A percentile compares a stretch with the other conserved stretches of the same genome.
phyloP scores from a whole-genome alignment of 108 stramenopile species.

The Skeletonema tropicum region DNA sequence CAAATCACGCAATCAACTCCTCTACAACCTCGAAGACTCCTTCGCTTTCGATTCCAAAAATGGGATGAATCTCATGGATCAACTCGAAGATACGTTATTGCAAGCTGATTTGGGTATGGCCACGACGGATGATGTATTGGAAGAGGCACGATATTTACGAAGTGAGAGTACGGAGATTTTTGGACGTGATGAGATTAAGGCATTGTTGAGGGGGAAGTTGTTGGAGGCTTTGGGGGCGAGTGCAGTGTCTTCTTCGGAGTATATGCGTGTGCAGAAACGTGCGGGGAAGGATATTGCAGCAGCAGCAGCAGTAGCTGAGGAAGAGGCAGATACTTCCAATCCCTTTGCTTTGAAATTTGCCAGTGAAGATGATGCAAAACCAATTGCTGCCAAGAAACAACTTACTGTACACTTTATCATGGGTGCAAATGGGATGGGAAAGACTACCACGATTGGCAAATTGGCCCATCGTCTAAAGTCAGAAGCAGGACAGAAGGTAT shows the following conservation, averaged over 20 bases:
- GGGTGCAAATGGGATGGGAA: constrained; percentile 95
- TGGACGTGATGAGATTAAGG: constrained; percentile 72
- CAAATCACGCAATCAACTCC: constrained; percentile 73
- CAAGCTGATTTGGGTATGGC: constrained; percentile 84
- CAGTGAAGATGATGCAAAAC: constrained; percentile 13
- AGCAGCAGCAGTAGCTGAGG: not conserved
- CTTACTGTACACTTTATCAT: constrained; percentile 81
- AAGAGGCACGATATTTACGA: constrained; percentile 70
- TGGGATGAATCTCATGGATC: constrained; percentile 59
- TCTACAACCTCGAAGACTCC: constrained; percentile 67
- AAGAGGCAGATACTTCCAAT: constrained; percentile 19
- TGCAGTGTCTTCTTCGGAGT: constrained; percentile 5
- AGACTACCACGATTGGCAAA: constrained; percentile 96
- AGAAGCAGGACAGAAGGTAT: constrained; percentile 85
- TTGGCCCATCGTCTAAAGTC: constrained; percentile 79
- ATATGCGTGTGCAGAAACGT: constrained; percentile 8
- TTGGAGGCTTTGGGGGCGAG: constrained; percentile 68
- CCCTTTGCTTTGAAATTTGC: constrained; percentile 68
- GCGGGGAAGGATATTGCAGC: not conserved
- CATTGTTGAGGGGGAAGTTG: constrained; percentile 78
- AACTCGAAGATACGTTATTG: constrained; percentile 72
- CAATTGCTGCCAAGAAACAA: constrained; percentile 19
- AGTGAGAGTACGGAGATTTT: constrained; percentile 54
- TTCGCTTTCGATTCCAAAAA: constrained; percentile 48
- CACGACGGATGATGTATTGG: constrained; percentile 78